Evolutionary conservation across 108 stramenopile species (phyloP), one percentile per base, ranked within the genome.

Genomic region (Nannochloropsis gaditana): DNA sequence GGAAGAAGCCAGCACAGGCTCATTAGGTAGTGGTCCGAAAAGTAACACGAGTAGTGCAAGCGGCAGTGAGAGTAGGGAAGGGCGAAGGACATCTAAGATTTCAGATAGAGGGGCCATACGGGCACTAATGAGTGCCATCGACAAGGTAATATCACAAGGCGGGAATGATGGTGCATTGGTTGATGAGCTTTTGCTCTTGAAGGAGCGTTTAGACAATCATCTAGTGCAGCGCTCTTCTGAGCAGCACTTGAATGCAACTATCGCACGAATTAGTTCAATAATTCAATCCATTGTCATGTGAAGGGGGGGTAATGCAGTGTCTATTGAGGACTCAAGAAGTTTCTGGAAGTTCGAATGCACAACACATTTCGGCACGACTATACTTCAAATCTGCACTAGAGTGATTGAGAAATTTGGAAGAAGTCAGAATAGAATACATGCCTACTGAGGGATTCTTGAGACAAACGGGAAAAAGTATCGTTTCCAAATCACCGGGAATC

Each of bases 1-100:
- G 59, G 59, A 73, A n/a, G 59, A 73, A n/a, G 59, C 59, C 59
- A 73, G 59, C 59, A 73, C 59, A 73, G 19, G 59, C 59, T 73
- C 59, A 73, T n/a, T 73, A n/a, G 59, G 59, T n/a, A 73, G 59
- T n/a, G n/a, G 19, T 15, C 59, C 59, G 4, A n/a, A 73, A 15
- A 73, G 59, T 73, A 73, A n/a, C 59, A 73, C 19, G 19, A 3
- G 59, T n/a, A n/a, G 59, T n/a, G n/a, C 19, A 15, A 73, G 59
- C 59, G 59, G 59, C 59, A 73, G 59, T n/a, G n/a, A 2, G 19
- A 73, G 59, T 2, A 73, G 59, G 3, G 59, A n/a, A 15, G 8
- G 59, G 19, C 15, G 59, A 73, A n/a, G 19, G n/a, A 73, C 59
- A 15, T 2, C 59, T 73, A n/a, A 15, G 19, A 73, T 15, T n/a